Conservation (phyloP, 176 grass and related monocot genomes). For the Oryza meyeriana region DNA sequence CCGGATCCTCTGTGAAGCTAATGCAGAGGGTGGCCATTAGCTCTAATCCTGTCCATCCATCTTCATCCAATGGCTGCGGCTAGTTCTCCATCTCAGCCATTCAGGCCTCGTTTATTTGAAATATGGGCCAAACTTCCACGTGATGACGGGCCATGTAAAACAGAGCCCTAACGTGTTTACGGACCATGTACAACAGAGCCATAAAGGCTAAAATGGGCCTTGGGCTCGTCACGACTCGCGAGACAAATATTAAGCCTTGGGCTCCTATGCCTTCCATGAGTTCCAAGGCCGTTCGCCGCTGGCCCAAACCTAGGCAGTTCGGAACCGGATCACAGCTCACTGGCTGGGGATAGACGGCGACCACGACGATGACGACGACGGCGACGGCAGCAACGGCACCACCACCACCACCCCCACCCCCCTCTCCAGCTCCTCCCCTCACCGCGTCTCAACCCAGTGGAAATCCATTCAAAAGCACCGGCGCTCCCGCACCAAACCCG, state of each 20-base stretch:
- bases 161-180: no score
- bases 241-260: not conserved
- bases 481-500: not conserved
- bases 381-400: slow-evolving; percentile 5
- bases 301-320: not conserved
- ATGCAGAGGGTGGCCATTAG: no score
- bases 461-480: slow-evolving; percentile 4
- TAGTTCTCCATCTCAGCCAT: no score
- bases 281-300: not conserved
- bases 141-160: no score
- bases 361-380: slow-evolving; percentile 19
- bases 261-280: not conserved
- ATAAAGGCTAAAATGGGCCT: no score
- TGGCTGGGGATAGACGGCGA: slow-evolving; percentile 41
- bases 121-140: no score
- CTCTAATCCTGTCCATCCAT: no score
- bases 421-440: slow-evolving; percentile 2
- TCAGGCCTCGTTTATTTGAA: no score
- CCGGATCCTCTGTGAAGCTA: no score
- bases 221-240: no score
- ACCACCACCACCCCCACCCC: not conserved
- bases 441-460: not conserved
- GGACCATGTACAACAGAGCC: not conserved
- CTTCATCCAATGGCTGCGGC: no score
- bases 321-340: slow-evolving; percentile 38